Conservation (phyloP, 139 green algal genomes). For the Penium margaritaceum region DNA sequence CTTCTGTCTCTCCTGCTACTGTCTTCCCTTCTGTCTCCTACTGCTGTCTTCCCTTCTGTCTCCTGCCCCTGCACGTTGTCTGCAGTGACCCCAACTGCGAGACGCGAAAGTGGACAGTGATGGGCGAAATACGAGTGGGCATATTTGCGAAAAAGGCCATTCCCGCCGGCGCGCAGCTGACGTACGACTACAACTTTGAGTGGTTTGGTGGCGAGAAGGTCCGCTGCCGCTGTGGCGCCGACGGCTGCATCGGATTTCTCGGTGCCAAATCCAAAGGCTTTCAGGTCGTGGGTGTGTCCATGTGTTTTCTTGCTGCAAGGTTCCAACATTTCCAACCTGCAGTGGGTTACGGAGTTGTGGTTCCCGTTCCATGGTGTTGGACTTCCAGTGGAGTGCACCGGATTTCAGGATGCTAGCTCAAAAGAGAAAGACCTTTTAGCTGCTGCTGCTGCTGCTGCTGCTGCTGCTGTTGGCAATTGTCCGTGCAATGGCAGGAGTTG, state of each 20-base stretch:
- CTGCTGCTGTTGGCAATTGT: too few relatives aligned
- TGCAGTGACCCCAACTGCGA: constrained; percentile 86
- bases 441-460: neutral
- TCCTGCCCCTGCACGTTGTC: too few relatives aligned
- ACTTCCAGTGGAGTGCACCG: too few relatives aligned
- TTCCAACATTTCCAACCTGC: too few relatives aligned
- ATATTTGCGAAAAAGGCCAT: constrained; percentile 74
- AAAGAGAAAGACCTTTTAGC: too few relatives aligned
- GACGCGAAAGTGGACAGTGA: constrained; percentile 94
- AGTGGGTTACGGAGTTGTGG: neutral
- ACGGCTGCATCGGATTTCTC: constrained; percentile 37
- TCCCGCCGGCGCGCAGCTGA: constrained; percentile 72
- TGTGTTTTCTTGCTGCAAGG: too few relatives aligned
- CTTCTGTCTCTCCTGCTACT: too few relatives aligned
- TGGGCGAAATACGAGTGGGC: constrained; percentile 89
- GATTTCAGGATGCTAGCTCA: too few relatives aligned
- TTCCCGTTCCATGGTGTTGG: too few relatives aligned
- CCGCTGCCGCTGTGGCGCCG: constrained; percentile 35
- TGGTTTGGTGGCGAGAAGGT: constrained; percentile 44
- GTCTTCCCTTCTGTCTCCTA: too few relatives aligned
- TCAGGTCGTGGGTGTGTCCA: too few relatives aligned
- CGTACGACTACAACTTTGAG: constrained; percentile 47
- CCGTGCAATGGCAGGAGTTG: too few relatives aligned
- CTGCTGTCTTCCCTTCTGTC: neutral
- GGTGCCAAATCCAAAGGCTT: constrained; percentile 41